Base-by-base conservation (phyloP, 345 rosid genomes). In the Eucalyptus coolabah region DNA sequence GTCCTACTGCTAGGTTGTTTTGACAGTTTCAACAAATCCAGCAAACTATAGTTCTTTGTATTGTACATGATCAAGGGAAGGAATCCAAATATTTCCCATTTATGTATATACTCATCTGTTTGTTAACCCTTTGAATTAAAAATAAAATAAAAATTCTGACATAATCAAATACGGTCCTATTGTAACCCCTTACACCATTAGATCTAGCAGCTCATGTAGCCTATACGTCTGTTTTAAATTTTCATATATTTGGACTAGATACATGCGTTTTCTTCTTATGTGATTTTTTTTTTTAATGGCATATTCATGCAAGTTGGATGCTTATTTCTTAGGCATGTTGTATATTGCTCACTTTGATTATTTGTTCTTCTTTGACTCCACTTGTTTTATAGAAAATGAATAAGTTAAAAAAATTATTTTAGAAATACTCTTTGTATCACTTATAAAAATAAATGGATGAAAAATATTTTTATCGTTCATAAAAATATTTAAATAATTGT, bases 351-450 rank as follows among this genome's bases (percentile, higher is more conserved):
- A 32, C 81, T 69, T 32, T 32, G 23, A 69, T 32, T 32, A 32
- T 8, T 17, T 17, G 81, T 69, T 69, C 26, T 34, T 17, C 8
- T 69, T 34, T 11, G 7, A 6, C 6, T 8, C 12, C 1, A 0
- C 1, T 34, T 17, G 1, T 17, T 34, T 18, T 18, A 4, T 1
- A 3, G 6, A 69, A 5, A 69, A 32, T 32, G 2, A 32, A 17
- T 67, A 15, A 67, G 1, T 67, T n/a, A 4, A 7, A 15, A n/a
- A 1, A 4, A 8, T n/a, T n/a, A 15, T 67, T 1, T 9, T 15
- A 32, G 3, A 4, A 17, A 4, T 15, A 12, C 18, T n/a, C 16
- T 2, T 32, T 0, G 1, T 8, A 17, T n/a, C 12, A 17, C 21
- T 65, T 65, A 7, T 1, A 65, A 0, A 65, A 65, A 65, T n/a